These are phyloP conservation scores for Colletotrichum eleusines DNA, from an alignment of 2,329 filamentous ascomycete species.

Conservation along the genomic window DNA sequence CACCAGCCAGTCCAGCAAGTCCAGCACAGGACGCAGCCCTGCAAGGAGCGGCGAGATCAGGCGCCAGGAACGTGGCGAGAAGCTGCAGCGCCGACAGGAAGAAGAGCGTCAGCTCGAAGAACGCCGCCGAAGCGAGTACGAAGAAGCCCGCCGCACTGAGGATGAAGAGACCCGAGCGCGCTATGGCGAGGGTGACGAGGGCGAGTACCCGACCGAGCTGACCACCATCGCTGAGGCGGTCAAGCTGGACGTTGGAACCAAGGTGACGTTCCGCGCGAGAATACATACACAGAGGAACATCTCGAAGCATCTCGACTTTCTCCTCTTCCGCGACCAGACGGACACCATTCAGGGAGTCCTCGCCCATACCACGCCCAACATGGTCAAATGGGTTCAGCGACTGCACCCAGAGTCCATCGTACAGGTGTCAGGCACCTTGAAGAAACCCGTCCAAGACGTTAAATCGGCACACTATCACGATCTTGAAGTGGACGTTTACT, in stretches of 20 bases:
- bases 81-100: constrained; percentile 26
- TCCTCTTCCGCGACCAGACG: constrained; percentile 87
- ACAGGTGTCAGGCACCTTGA: constrained; percentile 79
- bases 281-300: constrained; percentile 85
- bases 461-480: constrained; percentile 81
- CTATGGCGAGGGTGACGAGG: constrained; percentile 30
- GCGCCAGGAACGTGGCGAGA: constrained; percentile 31
- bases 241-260: constrained; percentile 48
- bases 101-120: constrained; percentile 31
- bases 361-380: constrained; percentile 67
- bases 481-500: constrained; percentile 78
- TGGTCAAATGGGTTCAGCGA: constrained; percentile 90
- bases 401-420: constrained; percentile 83
- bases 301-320: constrained; percentile 85
- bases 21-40: constrained; percentile 15
- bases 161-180: constrained; percentile 36
- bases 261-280: constrained; percentile 63
- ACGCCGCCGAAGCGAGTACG: constrained; percentile 21
- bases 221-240: constrained; percentile 36
- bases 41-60: constrained; percentile 28
- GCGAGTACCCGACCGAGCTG: constrained; percentile 28
- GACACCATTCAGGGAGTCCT: constrained; percentile 88
- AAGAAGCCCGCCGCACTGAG: constrained; percentile 33
- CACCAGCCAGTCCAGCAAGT: constrained; percentile 18
- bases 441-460: constrained; percentile 79